phyloP scores from a whole-genome alignment of 352 stramenopile genomes.

The Pythium rishiriense region DNA sequence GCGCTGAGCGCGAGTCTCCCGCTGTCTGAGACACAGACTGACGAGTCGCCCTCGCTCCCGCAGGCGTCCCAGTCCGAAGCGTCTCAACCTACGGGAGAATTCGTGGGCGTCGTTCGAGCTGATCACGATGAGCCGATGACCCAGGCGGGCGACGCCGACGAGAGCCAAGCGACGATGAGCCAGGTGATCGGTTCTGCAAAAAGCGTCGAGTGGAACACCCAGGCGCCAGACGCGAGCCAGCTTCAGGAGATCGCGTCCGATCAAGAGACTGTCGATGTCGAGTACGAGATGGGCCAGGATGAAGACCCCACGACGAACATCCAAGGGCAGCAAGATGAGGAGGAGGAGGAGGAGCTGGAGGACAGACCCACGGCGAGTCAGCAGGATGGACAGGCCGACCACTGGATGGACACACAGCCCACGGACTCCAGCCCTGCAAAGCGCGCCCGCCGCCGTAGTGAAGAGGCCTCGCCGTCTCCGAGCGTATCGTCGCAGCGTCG shows the following conservation, averaged over 20 bases:
- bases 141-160: slow-evolving; percentile 2
- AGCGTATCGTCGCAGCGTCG: slow-evolving; percentile 2
- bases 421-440: neutral
- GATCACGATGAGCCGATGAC: slow-evolving; percentile 26
- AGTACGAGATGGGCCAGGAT: slow-evolving; percentile 8
- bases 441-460: neutral
- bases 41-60: neutral
- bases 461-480: neutral
- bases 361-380: slow-evolving; percentile 9
- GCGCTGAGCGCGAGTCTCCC: neutral
- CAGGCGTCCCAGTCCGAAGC: neutral
- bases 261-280: neutral
- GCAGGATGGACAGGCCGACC: slow-evolving; percentile 22
- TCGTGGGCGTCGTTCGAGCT: slow-evolving; percentile 2
- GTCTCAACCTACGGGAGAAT: slow-evolving; percentile 13
- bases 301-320: neutral
- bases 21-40: neutral
- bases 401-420: slow-evolving; percentile 21
- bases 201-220: neutral
- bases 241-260: neutral
- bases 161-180: slow-evolving; percentile 2
- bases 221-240: neutral
- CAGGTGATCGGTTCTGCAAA: neutral
- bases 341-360: neutral
- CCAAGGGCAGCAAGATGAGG: neutral